Evolutionary conservation across 768 basidiomycete species (phyloP).

Genomic region (Udeniomyces megalosporus): DNA sequence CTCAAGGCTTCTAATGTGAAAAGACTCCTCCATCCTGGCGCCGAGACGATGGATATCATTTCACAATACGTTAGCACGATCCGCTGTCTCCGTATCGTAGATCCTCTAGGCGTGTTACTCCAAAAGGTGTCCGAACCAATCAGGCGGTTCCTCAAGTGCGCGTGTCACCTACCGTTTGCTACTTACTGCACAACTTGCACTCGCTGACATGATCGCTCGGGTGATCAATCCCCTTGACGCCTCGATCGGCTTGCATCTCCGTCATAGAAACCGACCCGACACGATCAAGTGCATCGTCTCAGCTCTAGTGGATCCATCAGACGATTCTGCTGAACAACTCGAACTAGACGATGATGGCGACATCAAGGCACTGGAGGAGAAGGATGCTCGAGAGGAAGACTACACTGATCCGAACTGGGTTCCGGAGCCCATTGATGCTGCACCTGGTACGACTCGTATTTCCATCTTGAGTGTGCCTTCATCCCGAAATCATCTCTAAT

Average conservation of each 20-base stretch:
- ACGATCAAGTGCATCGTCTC: slow-evolving; percentile 89
- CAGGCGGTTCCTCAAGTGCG: slow-evolving; percentile 65
- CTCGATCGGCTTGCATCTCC: background rate
- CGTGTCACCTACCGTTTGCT: background rate
- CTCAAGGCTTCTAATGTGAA: slow-evolving; percentile 65
- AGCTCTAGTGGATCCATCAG: slow-evolving; percentile 59
- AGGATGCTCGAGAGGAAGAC: slow-evolving; percentile 53
- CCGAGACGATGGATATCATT: slow-evolving; percentile 80
- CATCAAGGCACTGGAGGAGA: slow-evolving; percentile 45
- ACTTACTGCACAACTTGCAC: background rate
- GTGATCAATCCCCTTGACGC: background rate
- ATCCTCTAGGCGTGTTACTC: slow-evolving; percentile 79
- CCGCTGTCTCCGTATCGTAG: slow-evolving; percentile 71
- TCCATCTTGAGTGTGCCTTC: background rate
- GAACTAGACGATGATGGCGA: slow-evolving; percentile 59
- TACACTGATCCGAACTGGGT: slow-evolving; percentile 86
- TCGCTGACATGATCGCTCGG: background rate
- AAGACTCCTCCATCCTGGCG: slow-evolving; percentile 85
- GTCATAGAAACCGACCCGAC: slow-evolving; percentile 61
- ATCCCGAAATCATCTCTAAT: background rate
- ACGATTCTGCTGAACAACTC: slow-evolving; percentile 39
- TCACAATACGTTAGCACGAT: slow-evolving; percentile 84
- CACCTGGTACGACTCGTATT: slow-evolving; percentile 46
- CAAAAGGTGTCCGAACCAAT: slow-evolving; percentile 91
- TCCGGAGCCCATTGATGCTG: slow-evolving; percentile 91